phyloP scores from a whole-genome alignment of 78 protist species.

The Chrysochromulina tobinii region DNA sequence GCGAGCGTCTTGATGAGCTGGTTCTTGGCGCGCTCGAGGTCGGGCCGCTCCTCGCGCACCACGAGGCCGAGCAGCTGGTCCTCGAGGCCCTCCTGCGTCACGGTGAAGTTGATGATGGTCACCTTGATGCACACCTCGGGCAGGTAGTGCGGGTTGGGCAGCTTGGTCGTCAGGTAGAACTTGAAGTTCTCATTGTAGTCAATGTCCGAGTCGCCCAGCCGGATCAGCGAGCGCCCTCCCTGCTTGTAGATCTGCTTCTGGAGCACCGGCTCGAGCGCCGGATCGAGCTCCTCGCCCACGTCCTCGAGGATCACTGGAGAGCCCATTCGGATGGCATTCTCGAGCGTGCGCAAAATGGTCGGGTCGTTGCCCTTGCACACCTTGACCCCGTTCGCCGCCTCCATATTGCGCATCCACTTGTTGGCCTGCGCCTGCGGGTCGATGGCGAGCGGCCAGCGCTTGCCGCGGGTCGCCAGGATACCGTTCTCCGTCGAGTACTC shows the following conservation, averaged over 20 bases:
- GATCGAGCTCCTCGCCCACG: constrained; percentile 79
- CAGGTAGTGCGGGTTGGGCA: constrained; percentile 65
- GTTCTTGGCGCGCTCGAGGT: constrained; percentile 57
- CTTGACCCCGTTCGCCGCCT: constrained; percentile 26
- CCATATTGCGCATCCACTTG: constrained; percentile 73
- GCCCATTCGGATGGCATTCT: constrained; percentile 64
- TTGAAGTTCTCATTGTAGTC: constrained; percentile 58
- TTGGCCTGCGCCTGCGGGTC: constrained; percentile 89
- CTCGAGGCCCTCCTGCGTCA: constrained; percentile 65
- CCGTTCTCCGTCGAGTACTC: constrained; percentile 70
- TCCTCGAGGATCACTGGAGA: constrained; percentile 76
- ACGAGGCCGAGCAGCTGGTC: constrained; percentile 66
- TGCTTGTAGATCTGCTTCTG: constrained; percentile 47
- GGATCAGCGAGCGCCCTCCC: constrained; percentile 68
- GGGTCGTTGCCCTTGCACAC: constrained; percentile 58
- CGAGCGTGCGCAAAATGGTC: constrained; percentile 59
- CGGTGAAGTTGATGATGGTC: constrained; percentile 73
- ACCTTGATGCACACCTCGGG: constrained; percentile 70
- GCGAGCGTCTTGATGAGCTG: constrained; percentile 55
- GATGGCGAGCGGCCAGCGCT: constrained; percentile 81
- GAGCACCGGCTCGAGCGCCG: constrained; percentile 72
- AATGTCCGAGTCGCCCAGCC: constrained; percentile 60
- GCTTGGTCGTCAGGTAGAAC: constrained; percentile 69
- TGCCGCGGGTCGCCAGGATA: constrained; percentile 48
- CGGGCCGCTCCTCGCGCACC: constrained; percentile 63